These are phyloP conservation scores for Aphanocladium album DNA, from an alignment of 2,329 filamentous ascomycete genomes.

Conservation along the genomic window DNA sequence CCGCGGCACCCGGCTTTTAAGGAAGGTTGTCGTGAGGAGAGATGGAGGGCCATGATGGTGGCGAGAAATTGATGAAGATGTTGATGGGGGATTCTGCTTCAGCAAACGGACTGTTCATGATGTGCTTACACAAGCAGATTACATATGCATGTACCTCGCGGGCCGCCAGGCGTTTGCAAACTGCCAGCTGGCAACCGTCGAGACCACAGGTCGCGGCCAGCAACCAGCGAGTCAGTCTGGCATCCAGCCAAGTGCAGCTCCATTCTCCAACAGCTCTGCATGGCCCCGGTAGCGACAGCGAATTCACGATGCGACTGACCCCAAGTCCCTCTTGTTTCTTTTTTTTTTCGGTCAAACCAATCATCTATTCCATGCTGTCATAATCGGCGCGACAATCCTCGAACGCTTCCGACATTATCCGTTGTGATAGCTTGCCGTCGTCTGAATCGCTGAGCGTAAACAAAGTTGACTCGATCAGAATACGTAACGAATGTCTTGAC, in stretches of 20 bases:
- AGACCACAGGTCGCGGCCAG: not conserved
- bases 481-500: constrained; percentile 6
- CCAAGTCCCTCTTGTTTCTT: not conserved
- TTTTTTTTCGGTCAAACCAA: not conserved
- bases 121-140: not conserved
- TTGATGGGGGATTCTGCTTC: not conserved
- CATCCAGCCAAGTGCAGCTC: not conserved
- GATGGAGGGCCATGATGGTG: not conserved
- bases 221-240: not conserved
- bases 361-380: not conserved
- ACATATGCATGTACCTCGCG: not conserved
- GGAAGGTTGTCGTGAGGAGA: not conserved
- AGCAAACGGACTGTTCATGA: not conserved
- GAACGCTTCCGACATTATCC: not conserved
- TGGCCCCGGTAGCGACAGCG: not conserved
- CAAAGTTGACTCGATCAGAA: constrained; percentile 11
- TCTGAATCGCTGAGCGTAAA: not conserved
- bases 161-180: not conserved
- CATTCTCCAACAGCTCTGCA: not conserved
- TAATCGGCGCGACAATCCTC: not conserved
- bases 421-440: not conserved
- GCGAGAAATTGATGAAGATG: not conserved
- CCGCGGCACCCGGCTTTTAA: constrained; percentile 6
- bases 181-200: not conserved
- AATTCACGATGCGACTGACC: not conserved